phyloP scores from a whole-genome alignment of 768 basidiomycete genomes.

The Calocybe indica region DNA sequence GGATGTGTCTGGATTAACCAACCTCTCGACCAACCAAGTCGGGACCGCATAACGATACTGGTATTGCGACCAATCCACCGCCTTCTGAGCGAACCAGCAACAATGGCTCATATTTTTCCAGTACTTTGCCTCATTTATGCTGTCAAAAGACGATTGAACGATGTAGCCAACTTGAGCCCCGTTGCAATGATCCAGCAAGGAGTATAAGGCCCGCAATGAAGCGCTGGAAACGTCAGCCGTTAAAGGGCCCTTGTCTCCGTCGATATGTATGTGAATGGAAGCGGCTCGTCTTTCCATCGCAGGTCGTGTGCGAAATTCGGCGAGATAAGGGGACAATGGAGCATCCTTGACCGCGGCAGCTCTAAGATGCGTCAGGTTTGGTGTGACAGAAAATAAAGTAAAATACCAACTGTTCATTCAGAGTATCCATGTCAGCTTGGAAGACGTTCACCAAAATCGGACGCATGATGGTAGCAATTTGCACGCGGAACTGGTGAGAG shows the following conservation, averaged over 20 bases:
- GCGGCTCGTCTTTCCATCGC: conserved; percentile 77
- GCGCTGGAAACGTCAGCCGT: conserved; percentile 69
- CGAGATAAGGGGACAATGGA: conserved; percentile 71
- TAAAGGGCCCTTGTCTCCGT: conserved; percentile 83
- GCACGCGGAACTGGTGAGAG: conserved; percentile 62
- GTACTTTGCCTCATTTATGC: conserved; percentile 50
- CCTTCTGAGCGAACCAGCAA: conserved; percentile 74
- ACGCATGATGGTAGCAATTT: conserved; percentile 64
- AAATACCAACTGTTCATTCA: conserved; percentile 64
- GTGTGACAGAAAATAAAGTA: conserved; percentile 3
- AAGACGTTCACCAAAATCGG: conserved; percentile 67
- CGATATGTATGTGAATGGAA: conserved; percentile 83
- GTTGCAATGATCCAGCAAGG: conserved; percentile 71
- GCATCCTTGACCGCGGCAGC: conserved; percentile 59
- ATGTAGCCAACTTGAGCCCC: conserved; percentile 67
- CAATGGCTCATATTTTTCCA: conserved; percentile 73
- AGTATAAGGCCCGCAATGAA: conserved; percentile 63
- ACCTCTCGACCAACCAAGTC: conserved; percentile 73
- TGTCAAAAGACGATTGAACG: conserved; percentile 68
- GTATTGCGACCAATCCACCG: conserved; percentile 86
- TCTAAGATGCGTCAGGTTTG: conserved; percentile 27
- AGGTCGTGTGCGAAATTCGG: conserved; percentile 80
- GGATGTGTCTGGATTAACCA: conserved; percentile 54
- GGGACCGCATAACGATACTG: conserved; percentile 92
- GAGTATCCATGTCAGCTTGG: conserved; percentile 47